phyloP scores from a whole-genome alignment of 768 basidiomycete species.

The Boletus rubroflammeus region DNA sequence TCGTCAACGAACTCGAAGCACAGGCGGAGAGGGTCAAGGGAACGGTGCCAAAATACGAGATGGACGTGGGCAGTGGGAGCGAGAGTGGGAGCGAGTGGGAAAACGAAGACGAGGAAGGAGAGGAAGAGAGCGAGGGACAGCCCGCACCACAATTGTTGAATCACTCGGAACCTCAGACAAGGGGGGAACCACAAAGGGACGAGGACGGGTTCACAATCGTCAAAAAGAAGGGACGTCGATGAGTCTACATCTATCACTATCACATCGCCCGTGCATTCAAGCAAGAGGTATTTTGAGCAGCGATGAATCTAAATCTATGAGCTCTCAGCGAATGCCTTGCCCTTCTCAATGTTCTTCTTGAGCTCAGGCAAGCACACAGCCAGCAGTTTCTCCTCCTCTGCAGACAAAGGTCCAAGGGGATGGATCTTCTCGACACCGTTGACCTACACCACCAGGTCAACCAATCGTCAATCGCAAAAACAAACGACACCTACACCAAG shows the following conservation, averaged over 20 bases:
- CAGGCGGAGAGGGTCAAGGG: constrained; percentile 56
- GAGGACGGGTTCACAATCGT: constrained; percentile 92
- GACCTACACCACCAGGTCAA: constrained; percentile 37
- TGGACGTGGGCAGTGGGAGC: constrained; percentile 29
- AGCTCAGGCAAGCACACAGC: constrained; percentile 87
- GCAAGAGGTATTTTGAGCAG: constrained; percentile 21
- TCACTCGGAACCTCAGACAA: constrained; percentile 28
- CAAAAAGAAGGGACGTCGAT: constrained; percentile 49
- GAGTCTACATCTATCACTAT: constrained; percentile 2
- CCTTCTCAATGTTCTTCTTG: constrained; percentile 98
- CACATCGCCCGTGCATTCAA: constrained; percentile 7
- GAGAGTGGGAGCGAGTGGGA: constrained; percentile 48
- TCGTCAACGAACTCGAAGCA: constrained; percentile 61
- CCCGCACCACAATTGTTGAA: constrained; percentile 57
- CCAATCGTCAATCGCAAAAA: neutral
- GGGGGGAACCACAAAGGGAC: constrained; percentile 71
- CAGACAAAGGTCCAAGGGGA: constrained; percentile 73
- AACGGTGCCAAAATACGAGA: constrained; percentile 50
- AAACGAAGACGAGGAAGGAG: constrained; percentile 28
- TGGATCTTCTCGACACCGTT: constrained; percentile 94
- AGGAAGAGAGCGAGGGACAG: constrained; percentile 42
- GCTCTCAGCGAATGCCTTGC: constrained; percentile 66
- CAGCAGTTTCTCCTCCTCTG: constrained; percentile 82
- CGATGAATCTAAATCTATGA: constrained; percentile 25
- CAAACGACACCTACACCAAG: constrained; percentile 65